Base-by-base conservation (phyloP, 2,329 filamentous ascomycete genomes). In the Fusarium avenaceum region DNA sequence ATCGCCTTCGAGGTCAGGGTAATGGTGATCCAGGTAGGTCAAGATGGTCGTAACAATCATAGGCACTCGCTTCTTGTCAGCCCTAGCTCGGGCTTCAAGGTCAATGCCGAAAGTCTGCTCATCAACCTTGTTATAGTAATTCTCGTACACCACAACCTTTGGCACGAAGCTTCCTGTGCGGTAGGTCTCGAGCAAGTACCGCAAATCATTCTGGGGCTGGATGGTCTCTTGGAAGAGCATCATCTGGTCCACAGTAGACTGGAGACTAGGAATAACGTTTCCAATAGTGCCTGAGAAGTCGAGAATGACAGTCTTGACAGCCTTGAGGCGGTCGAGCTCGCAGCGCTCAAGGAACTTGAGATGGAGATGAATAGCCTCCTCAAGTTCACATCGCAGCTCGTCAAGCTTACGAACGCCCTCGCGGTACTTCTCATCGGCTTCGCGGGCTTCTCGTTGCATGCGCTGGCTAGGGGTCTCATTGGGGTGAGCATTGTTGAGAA, bases 201-300 rank as follows among this genome's bases (percentile, higher is more conserved):
- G 88, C 71, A 99, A 83, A 79, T 99, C 96, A 39, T 93, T 92
- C 47, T 90, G 78, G 7, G 96, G 96, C 79, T 98, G 96, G n/a
- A 99, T 92, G 1, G 96, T 98, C 83, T 99, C 96, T 79, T 99
- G 96, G 82, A 96, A 99, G 46, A 99, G 86, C 90, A 99, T 94
- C 94, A 99, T 97, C 77, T 96, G 94, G 82, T 99, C 96, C 24
- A 99, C 94, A 0, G 94, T 94, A 61, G 95, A 95, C 80, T 98
- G 96, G 65, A 99, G 83, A 75, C 92, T 96, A 19, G 96, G 96
- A 67, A 99, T 98, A 74, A 97, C 95, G 75, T 99, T 99, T 84
- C 95, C 95, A 78, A 99, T 92, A 38, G 95, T 94, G 45, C 96
- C 96, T 6, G 95, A 97, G 79, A 99, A 98, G 81, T 99, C 96